Evolutionary conservation across 768 basidiomycete species (phyloP).

Genomic region (Lentinula boryana): DNA sequence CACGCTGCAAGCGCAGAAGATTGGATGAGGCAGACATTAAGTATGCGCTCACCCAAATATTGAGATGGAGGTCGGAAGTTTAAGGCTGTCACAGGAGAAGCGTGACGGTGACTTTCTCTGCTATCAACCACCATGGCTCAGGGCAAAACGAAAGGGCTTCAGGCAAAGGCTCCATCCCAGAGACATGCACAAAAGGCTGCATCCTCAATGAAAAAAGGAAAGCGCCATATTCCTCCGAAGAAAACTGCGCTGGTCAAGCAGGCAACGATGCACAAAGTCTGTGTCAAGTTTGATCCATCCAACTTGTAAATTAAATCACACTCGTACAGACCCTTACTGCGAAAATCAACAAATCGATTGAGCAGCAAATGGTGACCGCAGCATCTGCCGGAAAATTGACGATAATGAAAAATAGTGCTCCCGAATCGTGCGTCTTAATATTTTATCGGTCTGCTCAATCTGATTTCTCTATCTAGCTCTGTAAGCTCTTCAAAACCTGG

Average conservation of each 20-base stretch:
- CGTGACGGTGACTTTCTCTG: neutral
- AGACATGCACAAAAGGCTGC: constrained; percentile 63
- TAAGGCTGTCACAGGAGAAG: neutral
- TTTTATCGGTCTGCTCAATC: neutral
- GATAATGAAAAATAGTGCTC: constrained; percentile 74
- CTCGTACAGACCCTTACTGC: constrained; percentile 66
- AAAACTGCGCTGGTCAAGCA: constrained; percentile 68
- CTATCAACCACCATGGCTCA: constrained; percentile 56
- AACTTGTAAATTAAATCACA: neutral
- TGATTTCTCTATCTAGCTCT: neutral
- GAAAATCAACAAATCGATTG: constrained; percentile 90
- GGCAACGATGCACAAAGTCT: constrained; percentile 73
- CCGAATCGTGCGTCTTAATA: constrained; percentile 20
- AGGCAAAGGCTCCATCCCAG: constrained; percentile 45
- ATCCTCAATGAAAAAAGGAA: constrained; percentile 74
- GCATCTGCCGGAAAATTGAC: constrained; percentile 87
- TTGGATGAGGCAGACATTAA: constrained; percentile 40
- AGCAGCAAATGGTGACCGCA: constrained; percentile 84
- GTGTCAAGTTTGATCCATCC: constrained; percentile 7
- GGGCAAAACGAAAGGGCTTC: constrained; percentile 79
- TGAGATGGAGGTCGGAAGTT: neutral
- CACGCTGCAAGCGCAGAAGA: constrained; percentile 48
- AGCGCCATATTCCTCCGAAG: constrained; percentile 75
- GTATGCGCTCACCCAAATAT: constrained; percentile 20
- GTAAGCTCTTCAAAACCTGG: neutral